Conservation (phyloP, 495 filamentous ascomycete species). For the Bathelium albidoporum region DNA sequence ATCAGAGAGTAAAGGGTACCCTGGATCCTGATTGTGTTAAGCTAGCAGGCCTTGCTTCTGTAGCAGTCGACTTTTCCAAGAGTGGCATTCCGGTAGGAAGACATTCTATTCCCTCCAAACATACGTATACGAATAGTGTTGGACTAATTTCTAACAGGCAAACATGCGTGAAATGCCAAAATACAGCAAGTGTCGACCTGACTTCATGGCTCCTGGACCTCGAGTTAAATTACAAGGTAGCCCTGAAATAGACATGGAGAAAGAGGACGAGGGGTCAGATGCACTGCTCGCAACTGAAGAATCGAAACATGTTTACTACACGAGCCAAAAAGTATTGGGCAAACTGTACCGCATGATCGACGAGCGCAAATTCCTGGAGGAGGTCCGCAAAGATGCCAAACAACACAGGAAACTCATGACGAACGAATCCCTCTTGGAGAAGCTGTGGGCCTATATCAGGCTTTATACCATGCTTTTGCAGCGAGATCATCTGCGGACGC, state of each 20-base stretch:
- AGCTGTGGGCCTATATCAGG: conserved; percentile 38
- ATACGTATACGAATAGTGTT: conserved; percentile 10
- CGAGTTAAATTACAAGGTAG: conserved; percentile 40
- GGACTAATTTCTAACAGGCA: conserved; percentile 24
- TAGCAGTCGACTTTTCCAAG: conserved; percentile 76
- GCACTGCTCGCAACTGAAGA: conserved; percentile 33
- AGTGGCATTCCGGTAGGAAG: conserved; percentile 53
- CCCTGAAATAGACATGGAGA: conserved; percentile 31
- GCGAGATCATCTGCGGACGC: conserved; percentile 29
- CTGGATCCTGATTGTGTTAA: conserved; percentile 45
- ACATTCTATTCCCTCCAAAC: not conserved
- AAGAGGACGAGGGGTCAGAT: conserved; percentile 46
- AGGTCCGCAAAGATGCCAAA: conserved; percentile 36
- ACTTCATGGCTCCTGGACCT: conserved; percentile 61
- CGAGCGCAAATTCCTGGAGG: conserved; percentile 54
- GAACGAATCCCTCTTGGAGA: conserved; percentile 32
- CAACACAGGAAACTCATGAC: conserved; percentile 5
- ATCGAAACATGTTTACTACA: conserved; percentile 45
- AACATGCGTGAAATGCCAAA: conserved; percentile 36
- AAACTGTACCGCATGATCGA: conserved; percentile 64
- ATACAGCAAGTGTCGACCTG: conserved; percentile 38
- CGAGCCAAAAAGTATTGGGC: conserved; percentile 59
- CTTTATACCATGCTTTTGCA: conserved; percentile 30
- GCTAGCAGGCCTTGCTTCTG: conserved; percentile 62
- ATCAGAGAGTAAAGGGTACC: conserved; percentile 47